Base-by-base conservation (phyloP, 768 basidiomycete genomes). In the Symmetrospora coprosmae region DNA sequence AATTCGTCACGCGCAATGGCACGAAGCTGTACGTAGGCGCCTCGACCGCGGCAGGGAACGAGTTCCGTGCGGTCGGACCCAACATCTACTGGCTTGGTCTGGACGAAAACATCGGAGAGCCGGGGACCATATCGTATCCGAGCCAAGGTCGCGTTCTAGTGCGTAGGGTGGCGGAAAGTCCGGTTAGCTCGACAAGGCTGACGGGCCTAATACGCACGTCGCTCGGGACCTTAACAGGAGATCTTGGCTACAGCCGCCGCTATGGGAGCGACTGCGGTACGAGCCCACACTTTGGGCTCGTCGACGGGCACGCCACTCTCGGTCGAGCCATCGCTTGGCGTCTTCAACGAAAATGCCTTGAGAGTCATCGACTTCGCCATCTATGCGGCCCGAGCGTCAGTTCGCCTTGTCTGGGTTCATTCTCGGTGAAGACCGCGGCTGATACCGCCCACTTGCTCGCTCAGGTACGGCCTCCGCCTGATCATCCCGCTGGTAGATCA, bases 321-420 rank as follows among this genome's bases (percentile, higher is more conserved):
- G 17, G 50, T 73, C 65, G 67, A 70, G 59, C 70, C 71, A 8
- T 63, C 62, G 3, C 56, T 71, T 21, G 70, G 66, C 8, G 64
- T 63, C 2, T 67, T 68, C 50, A 73, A 73, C 45, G 62, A 71
- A 33, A 65, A 47, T 2, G 68, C 66, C 0, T 70, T 70, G 55
- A 61, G 69, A 17, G 63, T 68, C 1, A 67, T 72, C 30, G 72
- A 73, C 50, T 72, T 69, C 64, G 71, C 69, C 2, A 62, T 73
- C 1, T 62, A 33, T 25, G 67, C 66, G 0, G 66, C 67, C 0
- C 17, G 58, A 28, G 49, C 49, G 58, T 67, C n/a, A n/a, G n/a
- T n/a, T n/a, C n/a, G n/a, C n/a, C n/a, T n/a, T n/a, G n/a, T n/a
- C n/a, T n/a, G n/a, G n/a, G n/a, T n/a, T n/a, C n/a, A n/a, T n/a